A percentile compares a stretch with the other conserved stretches of the same genome.
Evolutionary conservation across 129 eudicot species (phyloP).

Genomic region (Heracleum sosnowskyi): DNA sequence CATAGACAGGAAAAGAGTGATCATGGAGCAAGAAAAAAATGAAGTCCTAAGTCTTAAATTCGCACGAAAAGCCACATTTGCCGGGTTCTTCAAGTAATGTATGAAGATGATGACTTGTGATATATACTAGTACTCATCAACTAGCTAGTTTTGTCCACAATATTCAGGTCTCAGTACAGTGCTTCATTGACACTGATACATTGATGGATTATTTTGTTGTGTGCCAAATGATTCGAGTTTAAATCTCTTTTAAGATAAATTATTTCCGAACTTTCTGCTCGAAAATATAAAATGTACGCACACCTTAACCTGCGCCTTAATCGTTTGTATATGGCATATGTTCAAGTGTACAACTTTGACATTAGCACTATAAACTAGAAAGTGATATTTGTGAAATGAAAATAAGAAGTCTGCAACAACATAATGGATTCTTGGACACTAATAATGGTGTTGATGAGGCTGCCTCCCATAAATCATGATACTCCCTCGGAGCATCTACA

Average conservation of each 20-base stretch:
- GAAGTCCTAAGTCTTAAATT: neutral
- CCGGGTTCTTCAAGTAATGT: neutral
- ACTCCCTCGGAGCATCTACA: no score
- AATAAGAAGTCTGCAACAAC: neutral
- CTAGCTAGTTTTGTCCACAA: neutral
- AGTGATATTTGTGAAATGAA: neutral
- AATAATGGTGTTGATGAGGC: no score
- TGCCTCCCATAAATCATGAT: no score
- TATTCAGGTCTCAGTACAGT: neutral
- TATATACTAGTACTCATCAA: neutral
- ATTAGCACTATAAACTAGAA: neutral
- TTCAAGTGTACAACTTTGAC: neutral
- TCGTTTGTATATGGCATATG: no score
- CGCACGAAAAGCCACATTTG: slow-evolving; percentile 6
- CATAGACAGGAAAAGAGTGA: neutral
- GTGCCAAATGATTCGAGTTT: no score
- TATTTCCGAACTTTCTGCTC: neutral
- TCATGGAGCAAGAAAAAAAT: neutral
- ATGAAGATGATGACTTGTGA: slow-evolving; percentile 1
- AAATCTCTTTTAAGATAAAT: no score
- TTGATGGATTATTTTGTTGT: neutral
- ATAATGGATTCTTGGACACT: neutral
- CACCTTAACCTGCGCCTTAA: no score
- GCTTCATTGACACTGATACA: neutral
- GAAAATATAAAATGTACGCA: neutral